Base-by-base conservation (phyloP, 345 rosid species). In the Orychophragmus violaceus region DNA sequence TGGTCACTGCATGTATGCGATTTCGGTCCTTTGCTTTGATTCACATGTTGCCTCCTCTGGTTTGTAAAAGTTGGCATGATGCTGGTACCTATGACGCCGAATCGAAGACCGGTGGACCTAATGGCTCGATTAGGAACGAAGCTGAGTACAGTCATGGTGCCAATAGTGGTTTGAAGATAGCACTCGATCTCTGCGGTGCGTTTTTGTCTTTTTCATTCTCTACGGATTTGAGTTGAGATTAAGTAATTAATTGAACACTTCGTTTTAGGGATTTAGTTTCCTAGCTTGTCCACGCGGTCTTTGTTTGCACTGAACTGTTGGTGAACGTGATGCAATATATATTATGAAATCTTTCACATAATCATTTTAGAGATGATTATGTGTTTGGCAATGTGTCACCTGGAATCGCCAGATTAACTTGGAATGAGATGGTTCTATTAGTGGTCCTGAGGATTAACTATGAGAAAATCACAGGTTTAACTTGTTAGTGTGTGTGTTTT, bases 101-200 rank as follows among this genome's bases (percentile, higher is more conserved):
- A 44, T 80, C 90, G 23, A 88, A 84, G 67, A 91, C 96, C 0
- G 94, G 94, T 10, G 98, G 91, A 59, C 85, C 96, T n/a, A 86
- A 85, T 64, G 96, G 96, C 58, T 88, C 98, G n/a, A 88, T 91
- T 29, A 75, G 94, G 79, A 83, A 73, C 75, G 87, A 87, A 46
- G 87, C 82, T 46, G 98, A 91, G 84, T 74, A 49, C 30, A 52
- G 76, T 64, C 96, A 91, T 57, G 90, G 87, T 61, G 55, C 88
- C 41, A 88, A 91, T 59, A 84, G 39, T 51, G 96, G 96, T 70
- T 71, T 85, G 80, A 88, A 85, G 56, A 84, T 83, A 44, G 97
- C 97, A 27, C 25, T 88, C 50, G 85, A 80, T 36, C 83, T 87
- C 65, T 91, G 96, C 17, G 97, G 91, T 91, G 22, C n/a, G 83